These are phyloP conservation scores for Ilex asprella DNA, from an alignment of 257 asterid species.

Conservation along the genomic window DNA sequence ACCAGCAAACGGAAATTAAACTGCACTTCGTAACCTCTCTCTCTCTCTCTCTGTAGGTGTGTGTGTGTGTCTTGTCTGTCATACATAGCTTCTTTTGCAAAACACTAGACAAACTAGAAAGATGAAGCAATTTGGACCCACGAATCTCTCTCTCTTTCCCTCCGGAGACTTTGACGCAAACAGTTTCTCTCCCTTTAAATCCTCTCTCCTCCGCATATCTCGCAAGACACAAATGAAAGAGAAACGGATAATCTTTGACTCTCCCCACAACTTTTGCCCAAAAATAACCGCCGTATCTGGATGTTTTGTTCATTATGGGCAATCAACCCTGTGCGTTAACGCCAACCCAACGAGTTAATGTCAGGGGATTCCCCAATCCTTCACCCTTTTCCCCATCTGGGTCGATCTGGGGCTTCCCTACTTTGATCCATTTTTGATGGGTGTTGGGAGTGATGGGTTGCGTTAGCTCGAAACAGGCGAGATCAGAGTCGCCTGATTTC, in stretches of 20 bases:
- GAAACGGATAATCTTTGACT: background rate
- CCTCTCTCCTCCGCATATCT: background rate
- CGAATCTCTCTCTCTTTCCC: background rate
- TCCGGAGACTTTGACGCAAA: background rate
- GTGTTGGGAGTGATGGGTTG: slow-evolving; percentile 2
- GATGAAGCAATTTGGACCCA: background rate
- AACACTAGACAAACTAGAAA: background rate
- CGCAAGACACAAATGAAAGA: background rate
- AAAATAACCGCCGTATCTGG: background rate
- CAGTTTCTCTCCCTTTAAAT: background rate
- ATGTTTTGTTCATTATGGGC: background rate
- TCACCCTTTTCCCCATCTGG: background rate
- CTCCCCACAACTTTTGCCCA: background rate
- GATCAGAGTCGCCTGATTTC: background rate
- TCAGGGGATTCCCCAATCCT: background rate
- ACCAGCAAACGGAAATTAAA: background rate
- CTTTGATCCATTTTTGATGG: background rate
- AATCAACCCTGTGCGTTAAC: background rate
- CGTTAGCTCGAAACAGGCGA: background rate
- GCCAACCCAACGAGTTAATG: background rate
- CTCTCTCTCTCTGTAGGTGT: background rate
- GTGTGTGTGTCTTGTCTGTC: too few relatives aligned
- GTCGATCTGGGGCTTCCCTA: background rate
- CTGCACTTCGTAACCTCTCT: background rate
- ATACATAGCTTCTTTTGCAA: background rate